A percentile compares a stretch with the other conserved stretches of the same genome.
Evolutionary conservation across 768 basidiomycete genomes (phyloP).

Genomic region (Lyophyllum shimeji): DNA sequence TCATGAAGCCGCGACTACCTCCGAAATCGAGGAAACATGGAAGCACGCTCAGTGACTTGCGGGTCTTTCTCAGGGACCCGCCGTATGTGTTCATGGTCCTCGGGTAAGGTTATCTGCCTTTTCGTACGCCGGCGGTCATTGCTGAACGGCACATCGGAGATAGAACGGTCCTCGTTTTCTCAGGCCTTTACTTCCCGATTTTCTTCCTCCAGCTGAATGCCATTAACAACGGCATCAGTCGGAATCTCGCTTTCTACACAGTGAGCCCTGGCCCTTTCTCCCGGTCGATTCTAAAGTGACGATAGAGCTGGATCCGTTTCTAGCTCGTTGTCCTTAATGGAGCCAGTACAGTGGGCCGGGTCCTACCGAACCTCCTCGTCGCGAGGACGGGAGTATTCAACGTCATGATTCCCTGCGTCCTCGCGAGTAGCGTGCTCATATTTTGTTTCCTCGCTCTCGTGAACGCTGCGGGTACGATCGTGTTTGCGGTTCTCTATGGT

Average conservation of each 20-base stretch:
- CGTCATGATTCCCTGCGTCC: conserved; percentile 28
- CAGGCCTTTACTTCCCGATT: conserved; percentile 47
- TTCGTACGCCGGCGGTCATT: not conserved
- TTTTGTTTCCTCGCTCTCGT: conserved; percentile 35
- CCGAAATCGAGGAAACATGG: conserved; percentile 30
- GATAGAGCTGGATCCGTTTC: too few relatives aligned
- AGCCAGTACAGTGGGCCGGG: conserved; percentile 37
- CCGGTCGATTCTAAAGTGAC: too few relatives aligned
- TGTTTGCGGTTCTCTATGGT: conserved; percentile 37
- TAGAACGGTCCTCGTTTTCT: conserved; percentile 34
- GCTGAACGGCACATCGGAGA: not conserved
- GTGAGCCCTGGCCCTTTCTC: conserved; percentile 28
- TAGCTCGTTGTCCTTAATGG: conserved; percentile 56
- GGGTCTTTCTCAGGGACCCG: conserved; percentile 39
- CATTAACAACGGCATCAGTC: conserved; percentile 42
- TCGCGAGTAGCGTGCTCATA: conserved; percentile 27
- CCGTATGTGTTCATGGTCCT: conserved; percentile 43
- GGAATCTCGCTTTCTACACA: conserved; percentile 54
- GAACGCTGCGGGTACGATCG: conserved; percentile 25
- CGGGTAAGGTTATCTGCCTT: conserved; percentile 26
- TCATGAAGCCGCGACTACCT: conserved; percentile 41
- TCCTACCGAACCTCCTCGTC: conserved; percentile 33
- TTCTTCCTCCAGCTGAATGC: conserved; percentile 60
- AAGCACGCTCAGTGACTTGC: conserved; percentile 27
- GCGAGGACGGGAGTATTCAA: conserved; percentile 25